phyloP scores from a whole-genome alignment of 441 rosid species.

The Aleurites moluccanus region DNA sequence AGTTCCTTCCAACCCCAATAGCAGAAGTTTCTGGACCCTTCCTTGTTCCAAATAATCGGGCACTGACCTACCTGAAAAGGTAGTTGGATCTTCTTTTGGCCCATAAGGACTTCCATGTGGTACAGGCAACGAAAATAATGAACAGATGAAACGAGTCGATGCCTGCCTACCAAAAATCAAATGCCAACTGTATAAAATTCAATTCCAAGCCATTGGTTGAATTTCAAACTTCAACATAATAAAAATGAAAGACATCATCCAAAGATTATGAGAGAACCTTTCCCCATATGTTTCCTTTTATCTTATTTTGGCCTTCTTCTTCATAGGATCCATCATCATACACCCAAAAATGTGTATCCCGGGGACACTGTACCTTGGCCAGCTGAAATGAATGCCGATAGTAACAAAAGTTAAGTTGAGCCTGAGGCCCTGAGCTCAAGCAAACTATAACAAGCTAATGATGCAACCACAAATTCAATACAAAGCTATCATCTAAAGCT shows the following conservation, averaged over 20 bases:
- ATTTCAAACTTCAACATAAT: background rate
- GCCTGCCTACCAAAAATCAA: conserved; percentile 60
- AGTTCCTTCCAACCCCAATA: conserved; percentile 75
- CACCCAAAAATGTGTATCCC: conserved; percentile 49
- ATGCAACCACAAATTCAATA: background rate
- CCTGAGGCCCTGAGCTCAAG: background rate
- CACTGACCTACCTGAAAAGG: conserved; percentile 36
- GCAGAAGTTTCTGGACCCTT: conserved; percentile 63
- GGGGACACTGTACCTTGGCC: conserved; percentile 46
- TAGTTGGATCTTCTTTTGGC: conserved; percentile 45
- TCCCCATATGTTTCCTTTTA: conserved; percentile 48
- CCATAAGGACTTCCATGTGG: conserved; percentile 61
- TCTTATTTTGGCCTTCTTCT: conserved; percentile 52
- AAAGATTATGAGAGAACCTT: conserved; percentile 42
- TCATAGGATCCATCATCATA: conserved; percentile 50
- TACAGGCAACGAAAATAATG: conserved; percentile 80
- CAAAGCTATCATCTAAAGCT: background rate
- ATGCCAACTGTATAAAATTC: conserved; percentile 33
- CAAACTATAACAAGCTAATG: background rate
- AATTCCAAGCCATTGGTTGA: conserved; percentile 20
- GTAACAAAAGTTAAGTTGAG: conserved; percentile 1
- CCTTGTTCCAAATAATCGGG: conserved; percentile 70
- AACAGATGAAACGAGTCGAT: conserved; percentile 70
- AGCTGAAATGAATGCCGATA: conserved; percentile 33
- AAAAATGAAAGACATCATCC: conserved; percentile 6